Base-by-base conservation (phyloP, 2,329 filamentous ascomycete species). In the Lecanosticta acicola region DNA sequence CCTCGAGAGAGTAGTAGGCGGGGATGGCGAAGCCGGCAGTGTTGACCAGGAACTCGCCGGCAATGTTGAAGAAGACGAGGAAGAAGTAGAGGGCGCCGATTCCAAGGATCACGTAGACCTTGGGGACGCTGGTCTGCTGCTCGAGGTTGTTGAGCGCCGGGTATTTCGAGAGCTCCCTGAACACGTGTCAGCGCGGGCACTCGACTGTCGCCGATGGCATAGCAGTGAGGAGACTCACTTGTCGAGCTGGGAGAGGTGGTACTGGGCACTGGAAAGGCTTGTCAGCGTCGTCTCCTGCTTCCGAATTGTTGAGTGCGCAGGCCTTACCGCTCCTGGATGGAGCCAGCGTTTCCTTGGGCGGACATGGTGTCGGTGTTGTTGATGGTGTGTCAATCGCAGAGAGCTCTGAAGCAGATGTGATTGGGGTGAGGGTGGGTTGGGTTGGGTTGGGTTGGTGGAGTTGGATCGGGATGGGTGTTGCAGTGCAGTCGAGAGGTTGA, bases 51-150 rank as follows among this genome's bases (percentile, higher is more conserved):
- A 93, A 84, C 71, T 90, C 86, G 60, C 87, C 87, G 55, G 84
- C 87, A 56, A 93, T 85, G 79, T 94, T 94, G 78, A 94, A 89
- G 74, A 93, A 82, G 71, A 93, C 87, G 60, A 93, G 80, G 75
- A 91, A 88, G 74, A 93, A 88, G 77, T 94, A 94, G 57, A 90
- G 79, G 41, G 82, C 82, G 50, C 71, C 83, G 48, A 87, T 65
- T 60, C 87, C 87, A 59, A 91, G 82, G 64, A 86, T 78, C 56
- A 81, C 84, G 68, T 94, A 93, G 63, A 86, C 84, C 77, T 94
- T 94, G 66, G 87, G 87, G 41, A 93, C 78, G 48, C 79, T 82
- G 55, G 84, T 85, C 70, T 86, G 82, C 78, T 83, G 86, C 80
- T 94, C 87, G 63, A 93, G 78, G 73, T 91, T 88, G 78, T 83